These are phyloP conservation scores for Coriolopsis trogii DNA, from an alignment of 1,284 basidiomycete genomes.

Conservation along the genomic window DNA sequence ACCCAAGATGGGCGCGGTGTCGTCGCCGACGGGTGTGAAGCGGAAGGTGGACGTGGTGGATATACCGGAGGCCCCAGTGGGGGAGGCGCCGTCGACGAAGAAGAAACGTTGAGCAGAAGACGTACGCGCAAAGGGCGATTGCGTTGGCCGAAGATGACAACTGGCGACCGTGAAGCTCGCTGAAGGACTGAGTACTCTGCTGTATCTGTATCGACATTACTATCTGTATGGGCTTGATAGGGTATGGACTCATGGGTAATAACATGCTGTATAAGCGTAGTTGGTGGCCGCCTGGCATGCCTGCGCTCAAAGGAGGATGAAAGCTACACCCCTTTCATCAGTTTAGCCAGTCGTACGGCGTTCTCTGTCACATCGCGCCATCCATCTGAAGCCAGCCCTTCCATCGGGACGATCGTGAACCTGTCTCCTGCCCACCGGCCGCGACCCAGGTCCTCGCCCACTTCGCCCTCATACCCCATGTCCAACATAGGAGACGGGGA, in stretches of 20 bases:
- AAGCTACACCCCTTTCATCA: too few relatives aligned
- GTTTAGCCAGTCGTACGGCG: not conserved
- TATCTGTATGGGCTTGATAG: not conserved
- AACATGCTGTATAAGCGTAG: not conserved
- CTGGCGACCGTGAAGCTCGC: too few relatives aligned
- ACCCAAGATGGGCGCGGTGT: too few relatives aligned
- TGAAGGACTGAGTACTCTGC: not conserved
- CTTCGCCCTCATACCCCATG: not conserved
- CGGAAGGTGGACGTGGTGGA: conserved; percentile 50
- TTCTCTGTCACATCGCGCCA: conserved; percentile 11
- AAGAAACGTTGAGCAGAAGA: conserved; percentile 19
- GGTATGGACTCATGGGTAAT: too few relatives aligned
- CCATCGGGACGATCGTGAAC: conserved; percentile 6
- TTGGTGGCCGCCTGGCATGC: too few relatives aligned
- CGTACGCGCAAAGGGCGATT: too few relatives aligned
- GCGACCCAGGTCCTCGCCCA: not conserved
- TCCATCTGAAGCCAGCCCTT: not conserved
- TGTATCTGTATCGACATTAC: not conserved
- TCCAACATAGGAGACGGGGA: not conserved
- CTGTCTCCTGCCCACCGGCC: conserved; percentile 17
- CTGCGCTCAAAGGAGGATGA: too few relatives aligned
- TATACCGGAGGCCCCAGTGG: conserved; percentile 13
- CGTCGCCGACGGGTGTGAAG: conserved; percentile 38
- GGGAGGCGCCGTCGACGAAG: conserved; percentile 14
- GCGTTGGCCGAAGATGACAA: too few relatives aligned